Base-by-base conservation (phyloP, 345 rosid species). In the Bruguiera sexangula region DNA sequence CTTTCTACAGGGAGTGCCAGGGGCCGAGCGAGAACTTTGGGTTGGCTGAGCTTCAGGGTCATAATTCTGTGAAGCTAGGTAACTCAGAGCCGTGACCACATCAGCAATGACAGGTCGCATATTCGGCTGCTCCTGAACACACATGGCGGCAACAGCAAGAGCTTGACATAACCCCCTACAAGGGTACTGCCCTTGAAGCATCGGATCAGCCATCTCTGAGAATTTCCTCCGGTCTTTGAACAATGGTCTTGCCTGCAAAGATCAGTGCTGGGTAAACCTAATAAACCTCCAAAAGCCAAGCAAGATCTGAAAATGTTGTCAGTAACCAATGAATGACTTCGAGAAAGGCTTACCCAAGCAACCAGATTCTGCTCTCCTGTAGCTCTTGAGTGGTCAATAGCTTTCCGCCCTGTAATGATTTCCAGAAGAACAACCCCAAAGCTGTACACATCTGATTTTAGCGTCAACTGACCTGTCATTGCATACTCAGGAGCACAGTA, bases 401-500 rank as follows among this genome's bases (percentile, higher is more conserved):
- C 98, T 73, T 82, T 91, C 73, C 96, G 82, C n/a, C 97, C 98
- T 0, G 98, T 90, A 73, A 93, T 89, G 70, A 93, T 75, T 75
- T 93, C 98, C 62, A 93, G 75, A 60, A 93, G 93, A 32, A 89
- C 96, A 66, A 93, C 97, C 20, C 97, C 98, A 27, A 93, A 91
- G 78, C 98, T 89, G 76, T 89, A 93, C 43, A 91, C 81, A 78
- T 93, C 98, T 3, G 98, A 93, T 78, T 93, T 93, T 66, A 88
- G 85, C 1, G 96, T 89, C 69, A 93, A 83, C 69, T 91, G 97
- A 21, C 98, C 98, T 0, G 97, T 91, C 98, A 89, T 93, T 53
- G 97, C 98, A 63, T 93, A 93, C 37, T 93, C 97, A 0, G 97
- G 98, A 16, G 98, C 97, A 82, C 98, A 93, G 75, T 93, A 93